These are phyloP conservation scores for Polytolypa hystricis DNA, from an alignment of 2,329 filamentous ascomycete species.

Conservation along the genomic window DNA sequence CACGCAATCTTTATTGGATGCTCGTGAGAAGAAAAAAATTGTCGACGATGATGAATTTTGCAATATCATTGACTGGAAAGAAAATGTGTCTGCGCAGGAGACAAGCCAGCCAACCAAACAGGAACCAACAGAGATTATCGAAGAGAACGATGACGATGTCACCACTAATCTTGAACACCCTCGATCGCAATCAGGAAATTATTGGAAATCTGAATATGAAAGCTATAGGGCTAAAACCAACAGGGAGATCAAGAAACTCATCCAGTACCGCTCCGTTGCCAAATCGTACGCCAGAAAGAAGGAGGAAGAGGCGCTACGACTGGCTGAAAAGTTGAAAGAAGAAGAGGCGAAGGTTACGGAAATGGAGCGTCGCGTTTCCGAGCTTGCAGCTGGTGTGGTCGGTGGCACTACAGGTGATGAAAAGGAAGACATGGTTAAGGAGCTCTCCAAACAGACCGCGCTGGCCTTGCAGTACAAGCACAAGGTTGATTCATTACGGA, in stretches of 20 bases:
- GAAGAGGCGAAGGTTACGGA: slow-evolving; percentile 36
- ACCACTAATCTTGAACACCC: slow-evolving; percentile 45
- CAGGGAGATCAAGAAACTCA: slow-evolving; percentile 49
- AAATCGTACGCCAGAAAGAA: slow-evolving; percentile 51
- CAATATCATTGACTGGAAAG: slow-evolving; percentile 15
- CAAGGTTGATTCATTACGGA: slow-evolving; percentile 28
- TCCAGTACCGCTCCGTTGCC: slow-evolving; percentile 48
- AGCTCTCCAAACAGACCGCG: slow-evolving; percentile 34
- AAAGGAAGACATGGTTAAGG: slow-evolving; percentile 31
- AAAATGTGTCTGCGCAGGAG: not conserved
- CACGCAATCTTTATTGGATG: slow-evolving; percentile 30
- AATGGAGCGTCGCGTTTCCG: slow-evolving; percentile 34
- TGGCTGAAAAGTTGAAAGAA: slow-evolving; percentile 41
- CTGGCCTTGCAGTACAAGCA: slow-evolving; percentile 35
- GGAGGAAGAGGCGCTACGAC: slow-evolving; percentile 43
- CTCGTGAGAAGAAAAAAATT: slow-evolving; percentile 19
- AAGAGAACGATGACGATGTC: slow-evolving; percentile 31
- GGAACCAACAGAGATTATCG: slow-evolving; percentile 14
- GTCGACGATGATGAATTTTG: slow-evolving; percentile 16
- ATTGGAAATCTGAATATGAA: slow-evolving; percentile 53
- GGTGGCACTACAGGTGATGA: slow-evolving; percentile 17
- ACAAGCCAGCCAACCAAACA: slow-evolving; percentile 2
- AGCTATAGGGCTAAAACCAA: slow-evolving; percentile 47
- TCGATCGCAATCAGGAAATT: slow-evolving; percentile 46
- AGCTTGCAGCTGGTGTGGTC: slow-evolving; percentile 31